Conservation (phyloP, 2,329 filamentous ascomycete genomes). For the Ceratocystiopsis sp. region DNA sequence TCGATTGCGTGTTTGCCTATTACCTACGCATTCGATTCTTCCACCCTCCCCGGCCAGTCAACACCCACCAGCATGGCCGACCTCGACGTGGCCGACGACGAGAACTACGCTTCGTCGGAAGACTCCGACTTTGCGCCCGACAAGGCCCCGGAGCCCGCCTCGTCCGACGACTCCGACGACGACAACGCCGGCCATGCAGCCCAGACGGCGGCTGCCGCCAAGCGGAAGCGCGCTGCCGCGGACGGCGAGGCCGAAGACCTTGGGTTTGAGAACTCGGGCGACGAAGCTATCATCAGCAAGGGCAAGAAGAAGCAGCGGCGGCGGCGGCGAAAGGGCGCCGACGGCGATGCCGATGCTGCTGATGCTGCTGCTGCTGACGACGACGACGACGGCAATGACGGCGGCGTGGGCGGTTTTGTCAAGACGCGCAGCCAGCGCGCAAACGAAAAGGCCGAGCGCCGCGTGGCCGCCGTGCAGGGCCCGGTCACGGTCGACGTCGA, state of each 20-base stretch:
- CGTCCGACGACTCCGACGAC: constrained; percentile 32
- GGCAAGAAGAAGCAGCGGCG: constrained; percentile 33
- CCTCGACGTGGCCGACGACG: constrained; percentile 29
- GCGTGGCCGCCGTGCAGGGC: constrained; percentile 31
- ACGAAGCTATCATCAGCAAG: constrained; percentile 50
- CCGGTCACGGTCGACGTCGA: constrained; percentile 57
- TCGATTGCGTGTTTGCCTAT: no score
- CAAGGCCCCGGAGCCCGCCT: constrained; percentile 24
- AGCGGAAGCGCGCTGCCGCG: constrained; percentile 17
- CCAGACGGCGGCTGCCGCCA: constrained; percentile 11
- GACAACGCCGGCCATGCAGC: constrained; percentile 18
- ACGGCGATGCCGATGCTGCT: constrained; percentile 21
- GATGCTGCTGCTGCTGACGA: no score
- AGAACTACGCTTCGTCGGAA: constrained; percentile 49
- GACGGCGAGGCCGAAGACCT: constrained; percentile 24
- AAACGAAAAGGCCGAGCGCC: constrained; percentile 42
- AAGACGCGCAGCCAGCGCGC: constrained; percentile 58
- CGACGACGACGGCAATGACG: constrained; percentile 40
- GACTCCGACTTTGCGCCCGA: constrained; percentile 60
- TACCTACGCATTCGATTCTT: no score
- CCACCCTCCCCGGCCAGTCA: neutral
- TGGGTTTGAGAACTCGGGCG: constrained; percentile 51
- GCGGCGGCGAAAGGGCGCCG: constrained; percentile 10
- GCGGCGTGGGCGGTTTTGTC: constrained; percentile 44
- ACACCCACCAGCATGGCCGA: constrained; percentile 20